A percentile compares a stretch with the other conserved stretches of the same genome.
These are phyloP conservation scores for Zopfia rhizophila DNA, from an alignment of 2,329 filamentous ascomycete genomes.

Conservation along the genomic window DNA sequence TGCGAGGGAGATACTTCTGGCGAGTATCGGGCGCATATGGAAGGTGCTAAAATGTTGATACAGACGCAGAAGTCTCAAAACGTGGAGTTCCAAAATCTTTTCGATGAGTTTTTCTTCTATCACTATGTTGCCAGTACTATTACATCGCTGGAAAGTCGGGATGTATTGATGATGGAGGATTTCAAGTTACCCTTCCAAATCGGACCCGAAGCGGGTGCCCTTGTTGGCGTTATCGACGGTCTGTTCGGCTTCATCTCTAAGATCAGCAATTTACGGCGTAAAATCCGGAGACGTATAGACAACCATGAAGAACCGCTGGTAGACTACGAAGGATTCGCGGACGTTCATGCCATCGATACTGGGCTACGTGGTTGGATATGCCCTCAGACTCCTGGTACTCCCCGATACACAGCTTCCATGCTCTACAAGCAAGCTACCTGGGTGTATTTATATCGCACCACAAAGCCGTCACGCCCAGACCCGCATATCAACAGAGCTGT, in stretches of 20 bases:
- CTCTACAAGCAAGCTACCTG: slow-evolving; percentile 71
- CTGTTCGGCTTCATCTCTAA: slow-evolving; percentile 81
- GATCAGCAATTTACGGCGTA: slow-evolving; percentile 80
- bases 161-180: slow-evolving; percentile 63
- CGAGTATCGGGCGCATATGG: slow-evolving; percentile 82
- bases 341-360: slow-evolving; percentile 79
- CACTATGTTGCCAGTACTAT: slow-evolving; percentile 72
- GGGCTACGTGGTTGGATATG: slow-evolving; percentile 80
- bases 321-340: slow-evolving; percentile 77
- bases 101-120: slow-evolving; percentile 84
- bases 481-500: slow-evolving; percentile 67
- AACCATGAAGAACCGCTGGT: slow-evolving; percentile 72
- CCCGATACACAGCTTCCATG: slow-evolving; percentile 67
- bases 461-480: slow-evolving; percentile 65
- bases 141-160: slow-evolving; percentile 64
- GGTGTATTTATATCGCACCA: slow-evolving; percentile 72
- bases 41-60: slow-evolving; percentile 78
- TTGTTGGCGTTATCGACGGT: slow-evolving; percentile 84
- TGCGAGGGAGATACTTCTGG: slow-evolving; percentile 70
- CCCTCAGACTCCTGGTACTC: slow-evolving; percentile 60
- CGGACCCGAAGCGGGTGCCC: slow-evolving; percentile 65
- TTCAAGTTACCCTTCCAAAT: slow-evolving; percentile 66
- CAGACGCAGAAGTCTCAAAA: slow-evolving; percentile 68
- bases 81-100: slow-evolving; percentile 76
- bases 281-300: slow-evolving; percentile 74